A percentile compares a stretch with the other conserved stretches of the same genome.
phyloP scores from a whole-genome alignment of 345 rosid genomes.

The Eucalyptus tenuipes region DNA sequence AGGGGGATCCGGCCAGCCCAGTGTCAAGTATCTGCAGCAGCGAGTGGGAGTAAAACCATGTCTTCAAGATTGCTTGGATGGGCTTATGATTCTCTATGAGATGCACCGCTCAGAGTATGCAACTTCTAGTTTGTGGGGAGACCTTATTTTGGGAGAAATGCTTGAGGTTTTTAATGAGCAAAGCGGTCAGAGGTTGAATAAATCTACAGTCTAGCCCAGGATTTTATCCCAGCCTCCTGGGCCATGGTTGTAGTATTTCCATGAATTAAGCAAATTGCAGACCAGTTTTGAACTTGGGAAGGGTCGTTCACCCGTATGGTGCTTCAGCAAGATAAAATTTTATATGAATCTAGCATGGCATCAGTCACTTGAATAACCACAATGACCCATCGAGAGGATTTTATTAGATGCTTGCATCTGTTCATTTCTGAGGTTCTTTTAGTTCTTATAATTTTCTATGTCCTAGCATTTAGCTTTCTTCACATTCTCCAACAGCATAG shows the following conservation, averaged over 20 bases:
- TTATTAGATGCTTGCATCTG: neutral
- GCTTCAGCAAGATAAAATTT: neutral
- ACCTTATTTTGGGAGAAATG: neutral
- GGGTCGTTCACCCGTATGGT: neutral
- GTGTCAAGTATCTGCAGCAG: constrained; percentile 30
- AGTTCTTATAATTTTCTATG: neutral
- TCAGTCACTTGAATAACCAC: neutral
- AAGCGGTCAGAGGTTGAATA: neutral
- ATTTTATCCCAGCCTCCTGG: neutral
- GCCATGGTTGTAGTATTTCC: neutral
- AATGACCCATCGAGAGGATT: neutral
- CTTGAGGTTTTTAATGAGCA: neutral
- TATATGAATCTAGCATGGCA: neutral
- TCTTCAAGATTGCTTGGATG: constrained; percentile 59
- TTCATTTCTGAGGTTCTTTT: neutral
- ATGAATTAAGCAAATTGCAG: neutral
- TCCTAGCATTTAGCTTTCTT: neutral
- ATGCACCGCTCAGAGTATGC: constrained; percentile 71
- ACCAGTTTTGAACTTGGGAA: neutral
- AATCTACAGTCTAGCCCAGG: neutral
- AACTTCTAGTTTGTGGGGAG: neutral
- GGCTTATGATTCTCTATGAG: constrained; percentile 50
- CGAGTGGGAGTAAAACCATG: constrained; percentile 63
- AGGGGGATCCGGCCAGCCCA: constrained; percentile 29
- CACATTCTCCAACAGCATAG: neutral